phyloP scores from a whole-genome alignment of 495 filamentous ascomycete genomes.

The Opeltia flavorubescens region DNA sequence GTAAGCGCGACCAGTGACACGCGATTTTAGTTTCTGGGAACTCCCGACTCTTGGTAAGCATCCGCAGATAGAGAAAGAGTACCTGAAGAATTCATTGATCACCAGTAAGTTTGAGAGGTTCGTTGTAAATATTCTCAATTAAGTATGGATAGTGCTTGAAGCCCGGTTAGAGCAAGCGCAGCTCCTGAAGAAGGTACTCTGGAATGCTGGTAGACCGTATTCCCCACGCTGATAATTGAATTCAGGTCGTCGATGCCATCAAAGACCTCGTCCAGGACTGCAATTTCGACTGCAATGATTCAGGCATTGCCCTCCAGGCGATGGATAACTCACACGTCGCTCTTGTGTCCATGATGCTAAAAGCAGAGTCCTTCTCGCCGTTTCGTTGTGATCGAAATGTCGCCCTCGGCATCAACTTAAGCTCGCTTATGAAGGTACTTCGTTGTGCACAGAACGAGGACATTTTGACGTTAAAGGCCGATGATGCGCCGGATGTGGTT shows the following conservation, averaged over 20 bases:
- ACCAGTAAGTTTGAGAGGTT: too few species aligned
- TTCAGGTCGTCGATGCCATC: slow-evolving; percentile 86
- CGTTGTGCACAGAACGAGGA: slow-evolving; percentile 91
- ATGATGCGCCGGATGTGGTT: slow-evolving; percentile 87
- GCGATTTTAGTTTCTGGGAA: too few species aligned
- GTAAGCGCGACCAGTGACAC: too few species aligned
- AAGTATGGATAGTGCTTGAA: slow-evolving; percentile 61
- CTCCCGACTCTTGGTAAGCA: too few species aligned
- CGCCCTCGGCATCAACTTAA: slow-evolving; percentile 91
- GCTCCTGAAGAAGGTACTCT: slow-evolving; percentile 82
- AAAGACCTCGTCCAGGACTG: slow-evolving; percentile 99
- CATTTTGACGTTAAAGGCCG: slow-evolving; percentile 89
- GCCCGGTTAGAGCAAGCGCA: slow-evolving; percentile 88
- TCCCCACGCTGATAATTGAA: slow-evolving; percentile 7
- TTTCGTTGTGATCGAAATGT: slow-evolving; percentile 99
- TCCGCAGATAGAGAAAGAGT: too few species aligned
- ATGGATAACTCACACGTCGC: slow-evolving; percentile 99
- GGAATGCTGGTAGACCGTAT: slow-evolving; percentile 13
- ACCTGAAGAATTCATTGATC: too few species aligned
- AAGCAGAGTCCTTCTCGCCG: slow-evolving; percentile 86
- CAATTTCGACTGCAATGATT: slow-evolving; percentile 99
- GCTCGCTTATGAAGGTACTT: slow-evolving; percentile 92
- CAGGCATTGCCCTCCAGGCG: slow-evolving; percentile 91
- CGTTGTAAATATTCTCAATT: not conserved
- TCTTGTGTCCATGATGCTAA: slow-evolving; percentile 96